These are phyloP conservation scores for Linderniella brevidens DNA, from an alignment of 257 asterid species.

Conservation along the genomic window DNA sequence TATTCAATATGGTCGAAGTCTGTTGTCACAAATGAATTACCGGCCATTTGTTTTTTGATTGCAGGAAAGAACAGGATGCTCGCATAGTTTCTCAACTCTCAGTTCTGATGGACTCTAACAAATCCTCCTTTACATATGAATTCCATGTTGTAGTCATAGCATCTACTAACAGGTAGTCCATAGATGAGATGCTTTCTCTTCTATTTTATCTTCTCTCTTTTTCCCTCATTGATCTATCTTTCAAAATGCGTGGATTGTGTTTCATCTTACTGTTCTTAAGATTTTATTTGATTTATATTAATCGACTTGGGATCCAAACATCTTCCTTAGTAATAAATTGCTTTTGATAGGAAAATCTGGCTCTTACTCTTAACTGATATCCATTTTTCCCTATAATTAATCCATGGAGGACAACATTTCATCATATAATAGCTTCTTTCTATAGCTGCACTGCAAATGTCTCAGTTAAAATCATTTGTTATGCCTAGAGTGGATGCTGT, in stretches of 20 bases:
- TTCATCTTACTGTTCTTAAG: background rate
- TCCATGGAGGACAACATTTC: too few relatives aligned
- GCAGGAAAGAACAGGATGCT: constrained; percentile 73
- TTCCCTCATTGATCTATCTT: background rate
- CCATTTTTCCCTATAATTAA: too few relatives aligned
- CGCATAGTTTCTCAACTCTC: constrained; percentile 82
- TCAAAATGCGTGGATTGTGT: background rate
- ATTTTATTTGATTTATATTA: background rate
- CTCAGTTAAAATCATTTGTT: background rate
- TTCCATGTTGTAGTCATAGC: constrained; percentile 83
- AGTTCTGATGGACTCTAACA: constrained; percentile 75
- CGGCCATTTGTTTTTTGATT: constrained; percentile 8
- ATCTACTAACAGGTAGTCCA: constrained; percentile 71
- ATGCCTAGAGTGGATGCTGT: constrained; percentile 60
- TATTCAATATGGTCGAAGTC: too few relatives aligned
- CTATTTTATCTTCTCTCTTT: background rate
- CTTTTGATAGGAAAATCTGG: too few relatives aligned
- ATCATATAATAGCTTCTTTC: too few relatives aligned
- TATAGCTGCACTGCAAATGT: too few relatives aligned
- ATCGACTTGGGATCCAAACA: too few relatives aligned
- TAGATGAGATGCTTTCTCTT: background rate
- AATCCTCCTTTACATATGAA: constrained; percentile 23
- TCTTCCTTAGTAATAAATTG: too few relatives aligned
- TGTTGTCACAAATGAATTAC: too few relatives aligned
- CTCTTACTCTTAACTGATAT: too few relatives aligned